phyloP scores from a whole-genome alignment of 331 rosid genomes.

The Dryas integrifolia region DNA sequence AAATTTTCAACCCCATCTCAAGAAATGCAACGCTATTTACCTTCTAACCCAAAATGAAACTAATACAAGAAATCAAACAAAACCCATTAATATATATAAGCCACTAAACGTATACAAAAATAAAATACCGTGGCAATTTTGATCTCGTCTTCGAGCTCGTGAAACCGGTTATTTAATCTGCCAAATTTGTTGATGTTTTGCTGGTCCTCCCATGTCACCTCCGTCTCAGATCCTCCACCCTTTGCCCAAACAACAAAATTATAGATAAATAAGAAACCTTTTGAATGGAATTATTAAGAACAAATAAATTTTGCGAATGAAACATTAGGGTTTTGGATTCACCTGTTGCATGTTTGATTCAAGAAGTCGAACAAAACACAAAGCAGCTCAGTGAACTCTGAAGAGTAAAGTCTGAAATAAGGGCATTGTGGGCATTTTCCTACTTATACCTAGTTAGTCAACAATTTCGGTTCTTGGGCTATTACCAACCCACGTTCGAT shows the following conservation, averaged over 20 bases:
- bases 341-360: conserved; percentile 41
- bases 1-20: conserved; percentile 1
- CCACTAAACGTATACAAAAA: background rate
- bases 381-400: background rate
- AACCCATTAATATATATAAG: background rate
- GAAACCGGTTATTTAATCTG: conserved; percentile 57
- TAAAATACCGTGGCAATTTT: conserved; percentile 41
- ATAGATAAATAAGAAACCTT: too few relatives aligned
- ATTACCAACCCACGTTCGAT: background rate
- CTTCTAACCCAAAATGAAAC: background rate
- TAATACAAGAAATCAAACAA: background rate
- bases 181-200: conserved; percentile 81
- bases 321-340: conserved; percentile 5
- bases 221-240: conserved; percentile 85
- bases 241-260: conserved; percentile 19
- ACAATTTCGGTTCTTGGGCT: background rate
- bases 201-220: conserved; percentile 91
- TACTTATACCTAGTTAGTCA: background rate
- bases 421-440: background rate
- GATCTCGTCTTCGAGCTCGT: conserved; percentile 61
- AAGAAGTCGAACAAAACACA: background rate
- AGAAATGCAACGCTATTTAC: background rate
- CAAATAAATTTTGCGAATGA: background rate
- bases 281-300: background rate
- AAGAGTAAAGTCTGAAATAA: too few relatives aligned